Percentiles rank a stretch among this genome's conserved stretches.
These are phyloP conservation scores for Hygrophorus russula DNA, from an alignment of 768 basidiomycete species.

Conservation along the genomic window DNA sequence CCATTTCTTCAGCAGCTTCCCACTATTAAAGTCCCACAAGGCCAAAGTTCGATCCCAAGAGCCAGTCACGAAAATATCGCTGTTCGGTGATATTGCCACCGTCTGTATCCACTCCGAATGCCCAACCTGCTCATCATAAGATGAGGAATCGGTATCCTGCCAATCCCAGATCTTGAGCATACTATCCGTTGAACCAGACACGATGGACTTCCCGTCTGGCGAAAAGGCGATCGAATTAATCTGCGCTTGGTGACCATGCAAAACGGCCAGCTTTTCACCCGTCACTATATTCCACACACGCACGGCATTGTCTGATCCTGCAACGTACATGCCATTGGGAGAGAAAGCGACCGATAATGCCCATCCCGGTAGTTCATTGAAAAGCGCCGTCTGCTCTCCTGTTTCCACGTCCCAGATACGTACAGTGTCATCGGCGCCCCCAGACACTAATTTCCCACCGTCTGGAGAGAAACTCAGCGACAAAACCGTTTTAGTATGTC, in stretches of 20 bases:
- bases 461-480: background rate
- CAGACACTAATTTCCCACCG: background rate
- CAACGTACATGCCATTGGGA: background rate
- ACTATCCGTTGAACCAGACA: background rate
- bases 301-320: constrained; percentile 1
- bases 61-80: background rate
- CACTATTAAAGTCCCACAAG: background rate
- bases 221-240: background rate
- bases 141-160: background rate
- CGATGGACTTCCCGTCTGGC: background rate
- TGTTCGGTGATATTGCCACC: background rate
- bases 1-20: background rate
- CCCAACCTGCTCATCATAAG: background rate
- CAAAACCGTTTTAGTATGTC: too few relatives aligned
- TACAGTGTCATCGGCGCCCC: background rate
- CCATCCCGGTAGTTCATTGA: background rate
- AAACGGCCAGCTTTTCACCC: background rate
- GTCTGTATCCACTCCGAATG: constrained; percentile 2
- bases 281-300: background rate
- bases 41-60: background rate
- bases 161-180: background rate
- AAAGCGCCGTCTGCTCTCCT: background rate
- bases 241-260: background rate
- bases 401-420: too few relatives aligned
- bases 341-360: background rate